A percentile compares a stretch with the other conserved stretches of the same genome.
Evolutionary conservation across 1,284 basidiomycete genomes (phyloP).

Genomic region (Microbotryomycetes sp.): DNA sequence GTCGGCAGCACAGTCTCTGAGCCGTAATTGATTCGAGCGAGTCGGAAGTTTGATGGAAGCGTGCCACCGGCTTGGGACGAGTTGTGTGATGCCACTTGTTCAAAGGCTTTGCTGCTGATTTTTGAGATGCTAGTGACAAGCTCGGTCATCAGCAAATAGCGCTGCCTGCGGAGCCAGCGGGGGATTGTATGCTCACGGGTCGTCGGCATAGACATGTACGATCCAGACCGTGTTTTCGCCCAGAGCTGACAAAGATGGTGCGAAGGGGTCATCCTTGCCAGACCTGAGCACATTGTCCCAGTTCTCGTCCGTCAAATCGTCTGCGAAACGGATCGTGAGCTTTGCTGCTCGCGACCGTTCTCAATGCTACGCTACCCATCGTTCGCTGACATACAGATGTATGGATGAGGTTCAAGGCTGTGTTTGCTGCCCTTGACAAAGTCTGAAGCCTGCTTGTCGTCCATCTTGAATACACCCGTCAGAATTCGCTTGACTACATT

Average conservation of each 20-base stretch:
- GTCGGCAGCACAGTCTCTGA: slow-evolving; percentile 29
- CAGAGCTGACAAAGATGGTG: not conserved
- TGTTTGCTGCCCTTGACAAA: slow-evolving; percentile 3
- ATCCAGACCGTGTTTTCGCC: slow-evolving; percentile 24
- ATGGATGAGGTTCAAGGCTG: slow-evolving; percentile 12
- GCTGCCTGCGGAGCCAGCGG: not conserved
- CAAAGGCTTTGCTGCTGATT: slow-evolving; percentile 12
- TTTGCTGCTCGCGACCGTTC: slow-evolving; percentile 2
- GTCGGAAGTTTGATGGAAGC: slow-evolving; percentile 15
- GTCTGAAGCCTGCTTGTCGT: slow-evolving; percentile 19
- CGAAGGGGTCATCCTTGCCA: slow-evolving; percentile 19
- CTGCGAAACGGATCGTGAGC: slow-evolving; percentile 1
- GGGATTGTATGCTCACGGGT: slow-evolving; percentile 16
- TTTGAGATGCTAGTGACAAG: slow-evolving; percentile 16
- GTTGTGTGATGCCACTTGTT: slow-evolving; percentile 20
- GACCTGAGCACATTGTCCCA: slow-evolving; percentile 20
- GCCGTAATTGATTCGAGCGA: slow-evolving; percentile 28
- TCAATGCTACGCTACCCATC: too few relatives aligned
- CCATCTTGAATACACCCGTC: slow-evolving; percentile 15
- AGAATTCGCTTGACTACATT: slow-evolving; percentile 5
- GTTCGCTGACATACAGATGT: slow-evolving; percentile 13
- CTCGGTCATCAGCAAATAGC: not conserved
- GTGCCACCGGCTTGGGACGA: slow-evolving; percentile 21
- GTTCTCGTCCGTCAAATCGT: slow-evolving; percentile 31
- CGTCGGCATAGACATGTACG: slow-evolving; percentile 22